Evolutionary conservation across 352 stramenopile genomes (phyloP).

Genomic region (Phytophthora crassamura): DNA sequence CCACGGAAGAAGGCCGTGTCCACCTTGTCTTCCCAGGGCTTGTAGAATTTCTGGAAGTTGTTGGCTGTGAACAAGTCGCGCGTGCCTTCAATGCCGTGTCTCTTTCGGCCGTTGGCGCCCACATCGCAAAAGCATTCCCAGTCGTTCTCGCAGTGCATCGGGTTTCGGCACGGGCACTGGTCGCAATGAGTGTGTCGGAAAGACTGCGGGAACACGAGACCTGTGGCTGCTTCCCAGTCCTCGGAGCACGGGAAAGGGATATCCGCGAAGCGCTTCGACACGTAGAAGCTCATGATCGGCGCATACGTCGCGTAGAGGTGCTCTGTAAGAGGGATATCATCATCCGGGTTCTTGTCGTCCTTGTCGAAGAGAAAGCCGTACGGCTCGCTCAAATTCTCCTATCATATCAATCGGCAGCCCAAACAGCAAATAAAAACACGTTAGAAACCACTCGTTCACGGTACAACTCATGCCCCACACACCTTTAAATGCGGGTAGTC

Average conservation of each 20-base stretch:
- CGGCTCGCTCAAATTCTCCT: constrained; percentile 95
- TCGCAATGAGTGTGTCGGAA: constrained; percentile 91
- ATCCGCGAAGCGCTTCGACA: constrained; percentile 95
- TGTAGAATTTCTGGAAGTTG: constrained; percentile 98
- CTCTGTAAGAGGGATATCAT: constrained; percentile 93
- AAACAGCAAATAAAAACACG: background rate
- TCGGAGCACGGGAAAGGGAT: constrained; percentile 98
- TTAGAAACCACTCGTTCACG: constrained; percentile 3
- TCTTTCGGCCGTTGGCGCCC: constrained; percentile 63
- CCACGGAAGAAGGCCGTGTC: constrained; percentile 98
- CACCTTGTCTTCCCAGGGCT: constrained; percentile 96
- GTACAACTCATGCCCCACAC: background rate
- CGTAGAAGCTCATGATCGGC: constrained; percentile 98
- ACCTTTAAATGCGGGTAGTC: constrained; percentile 99
- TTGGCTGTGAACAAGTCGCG: constrained; percentile 96
- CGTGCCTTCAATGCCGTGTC: constrained; percentile 71
- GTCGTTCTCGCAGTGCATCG: constrained; percentile 74
- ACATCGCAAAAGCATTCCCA: constrained; percentile 84
- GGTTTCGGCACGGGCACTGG: constrained; percentile 68
- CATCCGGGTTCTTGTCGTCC: constrained; percentile 93
- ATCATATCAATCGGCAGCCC: constrained; percentile 29
- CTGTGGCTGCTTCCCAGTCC: constrained; percentile 94
- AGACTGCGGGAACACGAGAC: constrained; percentile 91
- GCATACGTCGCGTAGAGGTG: constrained; percentile 94
- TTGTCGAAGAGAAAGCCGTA: constrained; percentile 99